These are phyloP conservation scores for Elaeagnus macrophylla DNA, from an alignment of 306 rosid genomes.

Conservation along the genomic window DNA sequence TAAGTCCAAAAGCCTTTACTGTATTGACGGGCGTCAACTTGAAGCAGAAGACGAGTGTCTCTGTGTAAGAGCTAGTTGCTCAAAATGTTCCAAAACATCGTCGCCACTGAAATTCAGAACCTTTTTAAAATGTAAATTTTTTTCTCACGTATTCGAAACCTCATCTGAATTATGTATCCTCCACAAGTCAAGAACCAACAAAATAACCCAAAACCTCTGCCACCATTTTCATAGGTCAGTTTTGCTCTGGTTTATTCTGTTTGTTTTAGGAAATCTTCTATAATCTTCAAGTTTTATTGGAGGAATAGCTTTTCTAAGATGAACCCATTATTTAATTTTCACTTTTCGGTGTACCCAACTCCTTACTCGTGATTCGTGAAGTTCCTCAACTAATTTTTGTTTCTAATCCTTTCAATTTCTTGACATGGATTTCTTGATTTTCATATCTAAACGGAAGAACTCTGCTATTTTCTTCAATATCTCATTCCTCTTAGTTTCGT, in stretches of 20 bases:
- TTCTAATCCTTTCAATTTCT: not conserved
- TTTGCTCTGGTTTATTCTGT: not conserved
- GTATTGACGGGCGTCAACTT: too few species aligned
- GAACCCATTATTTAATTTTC: not conserved
- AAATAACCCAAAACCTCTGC: not conserved
- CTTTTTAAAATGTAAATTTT: too few species aligned
- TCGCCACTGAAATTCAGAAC: too few species aligned
- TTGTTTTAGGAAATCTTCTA: not conserved
- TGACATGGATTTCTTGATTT: conserved; percentile 13
- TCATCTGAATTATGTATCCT: too few species aligned
- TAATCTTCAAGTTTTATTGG: not conserved
- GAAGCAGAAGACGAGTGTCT: too few species aligned
- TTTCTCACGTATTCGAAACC: too few species aligned
- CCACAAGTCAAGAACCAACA: too few species aligned
- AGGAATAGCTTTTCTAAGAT: not conserved
- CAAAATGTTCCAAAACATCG: too few species aligned
- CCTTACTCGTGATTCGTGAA: not conserved
- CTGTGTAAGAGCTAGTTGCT: too few species aligned
- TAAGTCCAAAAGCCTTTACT: too few species aligned
- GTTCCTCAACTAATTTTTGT: not conserved
- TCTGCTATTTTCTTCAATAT: conserved; percentile 37
- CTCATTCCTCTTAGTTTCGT: conserved; percentile 30
- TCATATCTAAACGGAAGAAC: conserved; percentile 8
- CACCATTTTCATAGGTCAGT: not conserved
- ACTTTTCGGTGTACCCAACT: not conserved